Conservation (phyloP, 1,284 basidiomycete species). For the Cryptococcus jaspeensis region DNA sequence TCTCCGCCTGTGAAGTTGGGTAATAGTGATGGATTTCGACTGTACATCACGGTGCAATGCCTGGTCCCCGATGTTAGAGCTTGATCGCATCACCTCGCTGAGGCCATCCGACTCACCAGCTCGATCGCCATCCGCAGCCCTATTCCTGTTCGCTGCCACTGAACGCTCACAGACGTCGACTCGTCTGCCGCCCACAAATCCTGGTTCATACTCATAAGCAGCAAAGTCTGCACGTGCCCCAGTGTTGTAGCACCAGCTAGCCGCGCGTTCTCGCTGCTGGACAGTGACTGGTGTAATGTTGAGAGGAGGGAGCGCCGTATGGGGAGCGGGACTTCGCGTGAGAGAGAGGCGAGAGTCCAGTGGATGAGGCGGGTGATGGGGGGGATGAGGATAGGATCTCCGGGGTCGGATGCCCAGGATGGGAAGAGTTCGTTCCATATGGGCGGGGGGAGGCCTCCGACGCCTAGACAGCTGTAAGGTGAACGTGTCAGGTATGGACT, state of each 20-base stretch:
- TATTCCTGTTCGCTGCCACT: slow-evolving; percentile 7
- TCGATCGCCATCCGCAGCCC: slow-evolving; percentile 7
- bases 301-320: slow-evolving; percentile 7
- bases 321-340: neutral
- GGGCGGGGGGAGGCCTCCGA: neutral
- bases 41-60: slow-evolving; percentile 5
- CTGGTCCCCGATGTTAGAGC: neutral
- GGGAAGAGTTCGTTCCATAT: slow-evolving; percentile 1
- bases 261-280: neutral
- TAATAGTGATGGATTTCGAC: slow-evolving; percentile 1
- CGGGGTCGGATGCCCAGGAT: slow-evolving; percentile 1
- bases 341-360: slow-evolving; percentile 7
- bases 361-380: slow-evolving; percentile 8
- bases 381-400: slow-evolving; percentile 1
- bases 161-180: slow-evolving; percentile 1
- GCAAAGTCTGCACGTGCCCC: slow-evolving; percentile 1
- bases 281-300: slow-evolving; percentile 5
- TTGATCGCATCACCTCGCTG: too few relatives aligned
- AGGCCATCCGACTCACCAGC: neutral
- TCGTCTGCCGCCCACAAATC: slow-evolving; percentile 5
- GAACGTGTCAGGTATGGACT: too few relatives aligned
- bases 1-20: slow-evolving; percentile 5
- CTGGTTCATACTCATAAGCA: slow-evolving; percentile 3
- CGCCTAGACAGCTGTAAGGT: neutral
- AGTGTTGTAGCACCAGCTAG: neutral